A percentile compares a stretch with the other conserved stretches of the same genome.
These are phyloP conservation scores for Asterionellopsis glacialis DNA, from an alignment of 108 stramenopile species.

Conservation along the genomic window DNA sequence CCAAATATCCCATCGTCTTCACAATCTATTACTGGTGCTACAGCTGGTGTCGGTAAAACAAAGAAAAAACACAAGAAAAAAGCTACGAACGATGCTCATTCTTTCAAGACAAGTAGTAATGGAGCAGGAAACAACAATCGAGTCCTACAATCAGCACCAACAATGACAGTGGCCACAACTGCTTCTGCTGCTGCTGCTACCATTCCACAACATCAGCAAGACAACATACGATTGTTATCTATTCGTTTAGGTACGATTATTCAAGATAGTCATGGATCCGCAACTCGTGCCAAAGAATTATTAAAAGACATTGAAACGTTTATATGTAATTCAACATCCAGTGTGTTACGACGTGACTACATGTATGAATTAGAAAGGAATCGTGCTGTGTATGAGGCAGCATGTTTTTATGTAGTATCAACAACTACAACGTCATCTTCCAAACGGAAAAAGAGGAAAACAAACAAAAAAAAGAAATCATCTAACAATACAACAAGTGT, in stretches of 20 bases:
- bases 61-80: not conserved
- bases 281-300: constrained; percentile 20
- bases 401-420: constrained; percentile 46
- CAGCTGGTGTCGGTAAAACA: not conserved
- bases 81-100: not conserved
- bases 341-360: not conserved
- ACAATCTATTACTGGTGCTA: not conserved
- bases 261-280: constrained; percentile 19
- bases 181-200: not conserved
- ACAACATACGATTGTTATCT: constrained; percentile 6
- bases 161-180: not conserved
- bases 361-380: constrained; percentile 33
- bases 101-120: not conserved
- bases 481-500: too few relatives aligned
- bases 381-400: constrained; percentile 48
- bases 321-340: not conserved
- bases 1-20: not conserved
- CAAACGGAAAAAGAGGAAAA: too few relatives aligned
- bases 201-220: constrained; percentile 7
- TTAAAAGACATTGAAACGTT: constrained; percentile 8
- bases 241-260: constrained; percentile 32
- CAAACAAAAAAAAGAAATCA: too few relatives aligned
- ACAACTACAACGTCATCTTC: too few relatives aligned
- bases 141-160: not conserved
- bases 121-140: not conserved